Evolutionary conservation across 1,284 basidiomycete species (phyloP).

Genomic region (Meripilus lineatus): DNA sequence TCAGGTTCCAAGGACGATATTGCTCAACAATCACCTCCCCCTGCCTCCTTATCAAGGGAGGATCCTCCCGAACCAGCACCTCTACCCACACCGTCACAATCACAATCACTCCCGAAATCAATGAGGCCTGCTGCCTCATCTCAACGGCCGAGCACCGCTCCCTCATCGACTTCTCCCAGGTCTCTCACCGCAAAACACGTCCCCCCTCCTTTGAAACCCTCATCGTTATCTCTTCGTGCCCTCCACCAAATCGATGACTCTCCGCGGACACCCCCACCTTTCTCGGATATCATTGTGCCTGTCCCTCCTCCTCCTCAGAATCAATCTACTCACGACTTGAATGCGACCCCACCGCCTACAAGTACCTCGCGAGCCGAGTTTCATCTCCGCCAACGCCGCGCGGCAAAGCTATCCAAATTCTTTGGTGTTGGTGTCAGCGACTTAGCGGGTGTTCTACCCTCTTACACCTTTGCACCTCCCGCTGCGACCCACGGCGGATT

Average conservation of each 20-base stretch:
- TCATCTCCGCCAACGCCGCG: slow-evolving; percentile 41
- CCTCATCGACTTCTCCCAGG: too few species aligned
- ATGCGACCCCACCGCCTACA: background rate
- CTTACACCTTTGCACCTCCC: slow-evolving; percentile 3
- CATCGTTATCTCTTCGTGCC: too few species aligned
- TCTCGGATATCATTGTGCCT: slow-evolving; percentile 5
- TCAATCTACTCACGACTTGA: background rate
- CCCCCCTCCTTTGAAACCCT: too few species aligned
- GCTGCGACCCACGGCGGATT: background rate
- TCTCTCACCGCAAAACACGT: too few species aligned
- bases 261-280: slow-evolving; percentile 6
- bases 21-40: too few species aligned
- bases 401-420: slow-evolving; percentile 50
- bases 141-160: too few species aligned
- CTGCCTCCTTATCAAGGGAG: too few species aligned
- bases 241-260: too few species aligned
- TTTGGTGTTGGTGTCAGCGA: slow-evolving; percentile 54
- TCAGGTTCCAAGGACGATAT: too few species aligned
- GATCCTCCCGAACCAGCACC: background rate
- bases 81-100: too few species aligned
- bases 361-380: slow-evolving; percentile 21
- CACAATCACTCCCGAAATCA: too few species aligned
- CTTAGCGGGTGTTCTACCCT: slow-evolving; percentile 26
- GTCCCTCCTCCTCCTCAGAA: slow-evolving; percentile 2
- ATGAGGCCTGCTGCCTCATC: too few species aligned